Conservation (phyloP, 768 basidiomycete genomes). For the Lyophyllum shimeji region DNA sequence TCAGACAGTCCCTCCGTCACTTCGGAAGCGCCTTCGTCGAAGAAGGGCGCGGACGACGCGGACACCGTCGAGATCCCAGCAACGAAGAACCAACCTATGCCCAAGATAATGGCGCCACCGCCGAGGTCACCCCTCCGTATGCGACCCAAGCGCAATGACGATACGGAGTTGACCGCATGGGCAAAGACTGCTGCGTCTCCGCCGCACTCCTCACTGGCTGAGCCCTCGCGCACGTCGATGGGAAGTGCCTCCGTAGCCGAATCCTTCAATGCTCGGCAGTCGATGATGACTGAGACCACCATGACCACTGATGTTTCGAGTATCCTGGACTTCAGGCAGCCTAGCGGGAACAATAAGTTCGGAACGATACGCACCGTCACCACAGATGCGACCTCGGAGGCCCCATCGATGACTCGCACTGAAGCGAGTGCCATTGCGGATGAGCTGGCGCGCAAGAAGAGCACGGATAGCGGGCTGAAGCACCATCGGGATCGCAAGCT, state of each 20-base stretch:
- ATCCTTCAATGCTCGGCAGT: slow-evolving; percentile 49
- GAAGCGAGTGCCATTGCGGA: slow-evolving; percentile 62
- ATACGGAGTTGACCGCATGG: slow-evolving; percentile 32
- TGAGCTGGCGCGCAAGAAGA: slow-evolving; percentile 41
- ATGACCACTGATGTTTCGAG: slow-evolving; percentile 57
- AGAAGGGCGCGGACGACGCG: slow-evolving; percentile 19
- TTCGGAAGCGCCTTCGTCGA: slow-evolving; percentile 13
- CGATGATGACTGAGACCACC: slow-evolving; percentile 59
- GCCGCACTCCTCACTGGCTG: slow-evolving; percentile 28
- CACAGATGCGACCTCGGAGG: slow-evolving; percentile 79
- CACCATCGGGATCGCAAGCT: slow-evolving; percentile 54
- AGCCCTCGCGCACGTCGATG: slow-evolving; percentile 33
- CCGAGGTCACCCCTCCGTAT: slow-evolving; percentile 52
- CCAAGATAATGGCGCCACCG: slow-evolving; percentile 33
- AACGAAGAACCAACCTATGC: slow-evolving; percentile 37
- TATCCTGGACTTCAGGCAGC: slow-evolving; percentile 46
- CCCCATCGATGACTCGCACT: slow-evolving; percentile 62
- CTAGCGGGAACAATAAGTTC: slow-evolving; percentile 56
- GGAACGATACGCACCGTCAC: slow-evolving; percentile 82
- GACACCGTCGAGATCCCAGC: slow-evolving; percentile 22
- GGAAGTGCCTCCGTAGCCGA: slow-evolving; percentile 39
- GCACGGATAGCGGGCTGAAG: slow-evolving; percentile 18
- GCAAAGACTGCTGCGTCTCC: slow-evolving; percentile 27
- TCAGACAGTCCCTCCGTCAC: slow-evolving; percentile 57
- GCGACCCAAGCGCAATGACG: slow-evolving; percentile 29